Evolutionary conservation across 2,329 filamentous ascomycete genomes (phyloP), one percentile per base, ranked within the genome.

Genomic region (Emericellopsis atlantica): DNA sequence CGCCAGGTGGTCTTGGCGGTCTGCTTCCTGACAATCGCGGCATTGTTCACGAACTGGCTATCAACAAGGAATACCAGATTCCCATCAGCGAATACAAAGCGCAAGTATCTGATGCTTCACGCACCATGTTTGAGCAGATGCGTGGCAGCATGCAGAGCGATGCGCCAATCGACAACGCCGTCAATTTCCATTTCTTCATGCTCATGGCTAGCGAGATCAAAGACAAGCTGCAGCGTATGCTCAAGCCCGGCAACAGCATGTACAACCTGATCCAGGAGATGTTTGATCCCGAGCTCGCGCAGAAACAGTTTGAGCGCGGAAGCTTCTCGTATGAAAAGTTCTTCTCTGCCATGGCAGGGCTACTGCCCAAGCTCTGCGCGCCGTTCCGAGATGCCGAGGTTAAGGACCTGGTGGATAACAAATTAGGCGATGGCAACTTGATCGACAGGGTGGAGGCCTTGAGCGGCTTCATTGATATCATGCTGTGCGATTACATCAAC

Each of bases 321-420:
- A 76, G 75, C 39, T 90, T 90, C 55, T 89, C 84, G 0, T 89
- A 89, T 48, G 79, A 84, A 48, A 81, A 78, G 44, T 89, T 90
- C 60, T 90, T 90, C 54, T 65, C 70, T 2, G 83, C 85, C 46
- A 85, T 90, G 70, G 78, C 76, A 2, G 74, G 75, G 2, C 70
- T 92, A 37, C 66, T 92, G 38, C 84, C 84, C 6, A 84, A 84
- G 54, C 73, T 92, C 12, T 90, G 85, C 51, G 85, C 85, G 0
- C 85, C 85, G 0, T 79, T 85, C 53, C 72, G 85, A n/a, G 85
- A 92, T 52, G 76, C 75, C 4, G 79, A 87, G 54, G 81, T 87
- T 43, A 81, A 83, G 54, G 69, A 72, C 3, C 60, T 90, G 16
- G 67, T 79, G 2, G 73, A 81, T 39, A 76, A 79, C 44, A 73